phyloP scores from a whole-genome alignment of 1,139 yeast species.

The Hyphopichia pseudoburtonii region DNA sequence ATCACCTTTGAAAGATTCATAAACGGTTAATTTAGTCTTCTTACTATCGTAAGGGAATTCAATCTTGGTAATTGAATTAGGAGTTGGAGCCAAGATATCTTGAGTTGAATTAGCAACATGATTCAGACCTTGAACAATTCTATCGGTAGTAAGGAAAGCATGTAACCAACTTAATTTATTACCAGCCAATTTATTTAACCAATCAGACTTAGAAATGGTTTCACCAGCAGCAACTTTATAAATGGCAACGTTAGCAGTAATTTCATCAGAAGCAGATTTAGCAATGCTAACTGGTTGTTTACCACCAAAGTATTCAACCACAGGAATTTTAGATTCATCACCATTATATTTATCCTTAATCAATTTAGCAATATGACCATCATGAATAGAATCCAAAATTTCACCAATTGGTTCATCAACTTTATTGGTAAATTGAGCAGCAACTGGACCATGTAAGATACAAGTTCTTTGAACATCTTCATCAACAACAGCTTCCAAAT shows the following conservation, averaged over 20 bases:
- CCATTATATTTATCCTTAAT: slow-evolving; percentile 68
- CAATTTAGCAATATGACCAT: slow-evolving; percentile 78
- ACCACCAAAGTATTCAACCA: slow-evolving; percentile 86
- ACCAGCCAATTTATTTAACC: slow-evolving; percentile 88
- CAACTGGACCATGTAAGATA: slow-evolving; percentile 97
- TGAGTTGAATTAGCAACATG: slow-evolving; percentile 79
- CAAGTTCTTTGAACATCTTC: slow-evolving; percentile 98
- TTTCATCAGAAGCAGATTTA: slow-evolving; percentile 35
- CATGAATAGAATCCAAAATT: slow-evolving; percentile 83
- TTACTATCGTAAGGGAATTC: slow-evolving; percentile 47
- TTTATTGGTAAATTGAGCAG: slow-evolving; percentile 85
- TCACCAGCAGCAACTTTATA: slow-evolving; percentile 45
- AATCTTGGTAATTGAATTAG: slow-evolving; percentile 65
- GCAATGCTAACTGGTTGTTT: slow-evolving; percentile 40
- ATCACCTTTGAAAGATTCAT: slow-evolving; percentile 73
- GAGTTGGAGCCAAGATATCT: slow-evolving; percentile 74
- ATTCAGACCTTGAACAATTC: slow-evolving; percentile 82
- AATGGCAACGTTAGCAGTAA: slow-evolving; percentile 29
- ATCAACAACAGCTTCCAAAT: slow-evolving; percentile 91
- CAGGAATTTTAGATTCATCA: slow-evolving; percentile 73
- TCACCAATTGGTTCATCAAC: slow-evolving; percentile 92
- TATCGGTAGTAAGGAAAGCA: slow-evolving; percentile 77
- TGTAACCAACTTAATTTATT: slow-evolving; percentile 81
- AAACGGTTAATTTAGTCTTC: slow-evolving; percentile 62
- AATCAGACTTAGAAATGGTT: slow-evolving; percentile 52